A percentile compares a stretch with the other conserved stretches of the same genome.
Conservation (phyloP, 768 basidiomycete genomes). For the Russula dissimulans region DNA sequence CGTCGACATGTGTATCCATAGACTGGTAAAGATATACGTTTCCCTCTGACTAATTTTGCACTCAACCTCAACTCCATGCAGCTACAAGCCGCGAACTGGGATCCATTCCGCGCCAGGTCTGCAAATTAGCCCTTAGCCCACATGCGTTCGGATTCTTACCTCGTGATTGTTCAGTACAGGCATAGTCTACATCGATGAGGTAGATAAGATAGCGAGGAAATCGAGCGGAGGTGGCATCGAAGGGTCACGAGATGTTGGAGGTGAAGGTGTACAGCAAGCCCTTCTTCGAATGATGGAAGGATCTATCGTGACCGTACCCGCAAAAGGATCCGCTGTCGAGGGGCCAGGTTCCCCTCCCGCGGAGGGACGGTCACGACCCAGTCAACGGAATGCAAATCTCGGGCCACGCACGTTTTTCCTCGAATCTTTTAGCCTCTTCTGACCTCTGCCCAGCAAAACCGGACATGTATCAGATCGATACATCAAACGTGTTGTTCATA, state of each 20-base stretch:
- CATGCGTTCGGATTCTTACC: slow-evolving; percentile 1
- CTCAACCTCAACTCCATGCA: slow-evolving; percentile 25
- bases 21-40: slow-evolving; percentile 46
- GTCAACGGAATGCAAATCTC: slow-evolving; percentile 39
- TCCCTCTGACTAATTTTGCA: not conserved
- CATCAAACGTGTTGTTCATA: slow-evolving; percentile 90
- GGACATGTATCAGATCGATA: slow-evolving; percentile 72
- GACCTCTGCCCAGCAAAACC: slow-evolving; percentile 37
- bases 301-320: slow-evolving; percentile 70
- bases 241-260: slow-evolving; percentile 79
- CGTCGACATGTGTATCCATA: slow-evolving; percentile 84
- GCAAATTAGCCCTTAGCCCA: not conserved
- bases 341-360: slow-evolving; percentile 34
- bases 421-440: not conserved
- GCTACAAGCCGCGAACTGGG: slow-evolving; percentile 88
- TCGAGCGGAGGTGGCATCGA: slow-evolving; percentile 44
- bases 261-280: slow-evolving; percentile 94
- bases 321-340: slow-evolving; percentile 50
- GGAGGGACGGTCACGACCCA: slow-evolving; percentile 40
- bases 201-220: slow-evolving; percentile 84
- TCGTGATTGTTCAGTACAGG: slow-evolving; percentile 51
- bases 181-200: slow-evolving; percentile 94
- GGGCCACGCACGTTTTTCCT: slow-evolving; percentile 16
- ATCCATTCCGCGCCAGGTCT: slow-evolving; percentile 77
- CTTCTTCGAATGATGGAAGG: slow-evolving; percentile 93